phyloP scores from a whole-genome alignment of 78 protist species.

The Dictyostelium citrinum region DNA sequence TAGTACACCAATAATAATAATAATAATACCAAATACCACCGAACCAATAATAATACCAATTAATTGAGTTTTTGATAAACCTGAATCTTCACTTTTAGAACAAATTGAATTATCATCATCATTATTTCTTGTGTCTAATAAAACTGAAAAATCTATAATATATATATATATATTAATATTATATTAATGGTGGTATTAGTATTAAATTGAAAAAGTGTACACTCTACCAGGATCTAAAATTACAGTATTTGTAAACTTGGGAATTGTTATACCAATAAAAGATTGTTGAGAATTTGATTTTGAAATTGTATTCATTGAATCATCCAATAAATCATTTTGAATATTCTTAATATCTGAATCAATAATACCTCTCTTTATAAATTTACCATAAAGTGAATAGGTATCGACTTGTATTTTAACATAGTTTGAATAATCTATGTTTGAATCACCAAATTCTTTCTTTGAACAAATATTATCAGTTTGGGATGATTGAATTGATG shows the following conservation, averaged over 20 bases:
- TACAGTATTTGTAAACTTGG: not conserved
- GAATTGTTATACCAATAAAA: not conserved
- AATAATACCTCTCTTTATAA: not conserved
- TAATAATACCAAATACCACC: not conserved
- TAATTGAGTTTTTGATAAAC: constrained; percentile 2
- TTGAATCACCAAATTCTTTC: not conserved
- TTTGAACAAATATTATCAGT: not conserved
- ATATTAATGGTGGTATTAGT: too few species aligned
- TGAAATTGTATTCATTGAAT: not conserved
- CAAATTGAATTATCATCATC: not conserved
- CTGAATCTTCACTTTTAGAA: not conserved
- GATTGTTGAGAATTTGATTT: not conserved
- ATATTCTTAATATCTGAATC: not conserved
- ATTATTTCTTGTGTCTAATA: not conserved
- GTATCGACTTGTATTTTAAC: not conserved
- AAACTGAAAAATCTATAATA: not conserved
- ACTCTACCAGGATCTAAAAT: not conserved
- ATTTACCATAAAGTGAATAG: constrained; percentile 5
- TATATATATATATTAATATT: too few species aligned
- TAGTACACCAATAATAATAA: not conserved
- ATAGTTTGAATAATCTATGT: not conserved
- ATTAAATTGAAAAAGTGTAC: not conserved
- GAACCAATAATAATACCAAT: constrained; percentile 2
- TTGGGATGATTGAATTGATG: not conserved
- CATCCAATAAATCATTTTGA: not conserved